These are phyloP conservation scores for Dendrocalamus latiflorus DNA, from an alignment of 202 grass and related monocot species.

Conservation along the genomic window DNA sequence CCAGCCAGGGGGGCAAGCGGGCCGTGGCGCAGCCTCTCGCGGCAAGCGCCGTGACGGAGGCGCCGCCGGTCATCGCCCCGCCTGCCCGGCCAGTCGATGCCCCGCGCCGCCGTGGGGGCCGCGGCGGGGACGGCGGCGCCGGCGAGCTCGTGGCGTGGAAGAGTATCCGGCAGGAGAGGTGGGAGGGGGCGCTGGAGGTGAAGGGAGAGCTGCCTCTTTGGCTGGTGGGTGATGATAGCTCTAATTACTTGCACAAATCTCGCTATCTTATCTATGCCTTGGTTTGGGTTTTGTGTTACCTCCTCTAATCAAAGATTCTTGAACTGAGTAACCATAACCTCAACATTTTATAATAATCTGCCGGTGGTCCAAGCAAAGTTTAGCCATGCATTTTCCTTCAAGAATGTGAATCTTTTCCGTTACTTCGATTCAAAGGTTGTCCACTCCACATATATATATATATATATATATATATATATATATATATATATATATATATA, in stretches of 20 bases:
- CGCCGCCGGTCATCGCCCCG: neutral
- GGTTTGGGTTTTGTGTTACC: neutral
- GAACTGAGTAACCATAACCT: constrained; percentile 14
- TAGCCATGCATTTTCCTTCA: constrained; percentile 27
- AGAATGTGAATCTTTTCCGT: constrained; percentile 51
- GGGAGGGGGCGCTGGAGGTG: constrained; percentile 63
- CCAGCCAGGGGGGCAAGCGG: constrained; percentile 26
- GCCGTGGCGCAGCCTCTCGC: constrained; percentile 31
- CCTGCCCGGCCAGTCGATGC: constrained; percentile 16
- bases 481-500: no score
- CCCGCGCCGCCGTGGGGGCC: constrained; percentile 23
- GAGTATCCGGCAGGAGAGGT: constrained; percentile 82
- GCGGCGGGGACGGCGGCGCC: constrained; percentile 8
- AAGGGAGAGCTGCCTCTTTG: constrained; percentile 76
- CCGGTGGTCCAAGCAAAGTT: constrained; percentile 35
- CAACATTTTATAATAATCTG: constrained; percentile 2
- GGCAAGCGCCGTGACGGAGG: constrained; percentile 41
- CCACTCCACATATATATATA: no score
- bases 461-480: no score
- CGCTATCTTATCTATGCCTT: neutral
- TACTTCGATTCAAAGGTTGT: constrained; percentile 21
- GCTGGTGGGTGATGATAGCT: constrained; percentile 51
- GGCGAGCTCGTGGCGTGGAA: constrained; percentile 75
- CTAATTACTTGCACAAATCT: neutral
- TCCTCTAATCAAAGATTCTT: constrained; percentile 16